Conservation (phyloP, 352 stramenopile species). For the Pythium brachiatum region DNA sequence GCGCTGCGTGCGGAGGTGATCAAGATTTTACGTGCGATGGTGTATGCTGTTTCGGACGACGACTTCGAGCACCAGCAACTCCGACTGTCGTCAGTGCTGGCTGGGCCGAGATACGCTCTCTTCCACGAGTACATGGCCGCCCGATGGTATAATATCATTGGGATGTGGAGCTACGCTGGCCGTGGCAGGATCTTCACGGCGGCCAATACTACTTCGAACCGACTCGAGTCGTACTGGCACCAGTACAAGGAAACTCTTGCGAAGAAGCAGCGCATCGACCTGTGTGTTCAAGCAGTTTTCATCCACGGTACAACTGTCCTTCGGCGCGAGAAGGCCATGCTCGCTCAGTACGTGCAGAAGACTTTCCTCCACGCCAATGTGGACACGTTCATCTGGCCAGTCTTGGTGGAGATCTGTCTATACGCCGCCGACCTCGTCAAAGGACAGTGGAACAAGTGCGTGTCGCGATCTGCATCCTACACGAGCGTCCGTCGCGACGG, state of each 20-base stretch:
- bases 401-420: neutral
- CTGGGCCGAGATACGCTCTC: too few relatives aligned
- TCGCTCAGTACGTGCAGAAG: neutral
- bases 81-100: too few relatives aligned
- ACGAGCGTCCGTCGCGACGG: neutral
- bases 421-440: neutral
- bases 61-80: neutral
- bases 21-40: neutral
- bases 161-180: neutral
- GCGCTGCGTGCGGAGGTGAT: neutral
- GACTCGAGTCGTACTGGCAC: constrained; percentile 8
- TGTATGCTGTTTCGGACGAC: neutral
- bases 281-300: constrained; percentile 6
- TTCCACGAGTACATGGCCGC: constrained; percentile 4
- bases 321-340: neutral
- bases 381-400: neutral
- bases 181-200: constrained; percentile 2
- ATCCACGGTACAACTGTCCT: neutral
- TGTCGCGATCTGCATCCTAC: neutral
- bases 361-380: neutral
- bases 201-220: constrained; percentile 4
- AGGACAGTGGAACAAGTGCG: neutral
- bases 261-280: neutral
- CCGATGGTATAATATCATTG: neutral
- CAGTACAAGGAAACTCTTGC: neutral